Percentiles rank a stretch among this genome's conserved stretches.
These are phyloP conservation scores for Saxophila tyrrhenica DNA, from an alignment of 495 filamentous ascomycete genomes.

Conservation along the genomic window DNA sequence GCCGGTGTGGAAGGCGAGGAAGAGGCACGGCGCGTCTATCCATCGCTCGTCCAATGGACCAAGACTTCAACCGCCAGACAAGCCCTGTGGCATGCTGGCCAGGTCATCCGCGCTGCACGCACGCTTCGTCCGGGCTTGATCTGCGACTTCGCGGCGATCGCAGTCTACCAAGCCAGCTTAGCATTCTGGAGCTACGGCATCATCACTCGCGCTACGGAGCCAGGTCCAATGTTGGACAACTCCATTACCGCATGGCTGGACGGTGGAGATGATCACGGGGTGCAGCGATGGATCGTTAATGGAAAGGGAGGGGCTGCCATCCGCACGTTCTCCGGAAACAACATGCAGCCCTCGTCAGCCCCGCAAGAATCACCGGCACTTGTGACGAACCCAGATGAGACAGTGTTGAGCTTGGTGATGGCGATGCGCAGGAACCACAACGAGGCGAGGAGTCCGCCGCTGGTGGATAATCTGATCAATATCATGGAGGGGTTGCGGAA, in stretches of 20 bases:
- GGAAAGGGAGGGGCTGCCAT: conserved; percentile 17
- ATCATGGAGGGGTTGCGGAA: conserved; percentile 37
- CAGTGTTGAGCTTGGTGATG: conserved; percentile 38
- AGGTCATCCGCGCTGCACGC: conserved; percentile 45
- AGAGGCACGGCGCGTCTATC: conserved; percentile 43
- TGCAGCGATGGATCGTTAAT: conserved; percentile 27
- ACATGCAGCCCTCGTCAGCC: background rate
- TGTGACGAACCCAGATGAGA: conserved; percentile 34
- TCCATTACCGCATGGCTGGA: conserved; percentile 37
- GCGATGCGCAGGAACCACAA: conserved; percentile 38
- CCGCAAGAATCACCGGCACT: conserved; percentile 8
- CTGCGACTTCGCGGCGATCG: conserved; percentile 49
- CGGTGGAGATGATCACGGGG: conserved; percentile 32
- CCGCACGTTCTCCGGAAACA: conserved; percentile 1
- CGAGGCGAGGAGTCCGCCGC: conserved; percentile 28
- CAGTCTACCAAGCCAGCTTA: conserved; percentile 48
- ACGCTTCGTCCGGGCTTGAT: conserved; percentile 36
- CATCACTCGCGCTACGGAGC: conserved; percentile 16
- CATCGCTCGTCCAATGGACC: conserved; percentile 44
- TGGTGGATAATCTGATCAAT: conserved; percentile 45
- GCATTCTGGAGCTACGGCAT: conserved; percentile 52
- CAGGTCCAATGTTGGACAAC: background rate
- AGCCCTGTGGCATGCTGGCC: conserved; percentile 53
- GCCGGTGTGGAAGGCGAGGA: conserved; percentile 52
- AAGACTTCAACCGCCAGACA: conserved; percentile 38